A percentile compares a stretch with the other conserved stretches of the same genome.
phyloP scores from a whole-genome alignment of 192 early-diverging fungal genomes.

The Obelidium mucronatum region DNA sequence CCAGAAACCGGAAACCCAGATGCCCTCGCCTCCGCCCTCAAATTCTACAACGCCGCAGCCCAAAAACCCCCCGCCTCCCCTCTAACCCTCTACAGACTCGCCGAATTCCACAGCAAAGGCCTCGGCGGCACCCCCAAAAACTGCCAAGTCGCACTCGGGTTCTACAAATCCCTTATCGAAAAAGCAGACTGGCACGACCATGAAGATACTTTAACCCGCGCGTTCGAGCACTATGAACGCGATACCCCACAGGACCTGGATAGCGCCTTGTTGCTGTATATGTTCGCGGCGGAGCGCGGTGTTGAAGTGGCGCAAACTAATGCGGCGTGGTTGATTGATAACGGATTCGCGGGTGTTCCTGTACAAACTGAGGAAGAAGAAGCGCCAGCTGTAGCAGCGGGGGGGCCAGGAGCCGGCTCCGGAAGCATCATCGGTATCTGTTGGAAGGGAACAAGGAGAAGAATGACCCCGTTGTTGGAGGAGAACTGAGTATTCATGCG shows the following conservation, averaged over 20 bases:
- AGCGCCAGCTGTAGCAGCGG: background rate
- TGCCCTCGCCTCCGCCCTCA: constrained; percentile 23
- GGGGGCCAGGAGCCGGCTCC: background rate
- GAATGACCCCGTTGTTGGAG: constrained; percentile 7
- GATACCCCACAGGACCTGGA: constrained; percentile 69
- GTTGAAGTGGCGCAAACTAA: constrained; percentile 88
- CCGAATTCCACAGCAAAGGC: constrained; percentile 71
- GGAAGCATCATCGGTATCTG: no score
- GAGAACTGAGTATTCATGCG: constrained; percentile 3
- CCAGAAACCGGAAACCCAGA: constrained; percentile 39
- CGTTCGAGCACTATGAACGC: constrained; percentile 12
- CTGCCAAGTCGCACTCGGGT: constrained; percentile 65
- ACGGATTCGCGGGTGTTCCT: constrained; percentile 34
- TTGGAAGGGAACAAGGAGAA: background rate
- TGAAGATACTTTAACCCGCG: constrained; percentile 33
- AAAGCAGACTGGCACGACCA: constrained; percentile 79
- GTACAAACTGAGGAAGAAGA: background rate
- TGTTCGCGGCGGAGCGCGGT: constrained; percentile 89
- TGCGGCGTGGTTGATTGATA: constrained; percentile 88
- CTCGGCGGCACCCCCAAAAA: constrained; percentile 46
- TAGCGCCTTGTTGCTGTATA: constrained; percentile 74
- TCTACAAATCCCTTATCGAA: constrained; percentile 83
- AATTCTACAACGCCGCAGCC: constrained; percentile 23
- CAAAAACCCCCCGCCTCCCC: constrained; percentile 25
- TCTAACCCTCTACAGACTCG: constrained; percentile 84